Base-by-base conservation (phyloP, 331 rosid genomes). In the Quercus tomentella region DNA sequence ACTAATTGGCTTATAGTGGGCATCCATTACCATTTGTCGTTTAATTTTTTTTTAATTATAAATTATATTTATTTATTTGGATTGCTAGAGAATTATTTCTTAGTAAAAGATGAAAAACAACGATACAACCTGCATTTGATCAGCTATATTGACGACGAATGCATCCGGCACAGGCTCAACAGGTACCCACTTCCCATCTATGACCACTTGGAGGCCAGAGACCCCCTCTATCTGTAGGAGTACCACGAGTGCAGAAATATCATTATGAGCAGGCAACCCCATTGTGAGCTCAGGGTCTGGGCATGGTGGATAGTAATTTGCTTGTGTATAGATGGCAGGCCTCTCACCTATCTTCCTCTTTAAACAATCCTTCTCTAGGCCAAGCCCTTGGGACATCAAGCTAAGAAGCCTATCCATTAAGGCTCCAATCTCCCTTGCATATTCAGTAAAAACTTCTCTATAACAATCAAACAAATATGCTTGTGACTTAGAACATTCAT, bases 221-320 rank as follows among this genome's bases (percentile, higher is more conserved):
- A 81, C 82, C 11, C 78, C 83, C 33, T 87, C 71, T 16, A 60
- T 57, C 22, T 80, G 82, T 54, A 62, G 68, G 2, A 82, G 76
- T 5, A 82, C 41, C 5, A 84, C 82, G 65, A 85, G 80, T 7
- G 83, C 80, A 28, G 57, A 71, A 45, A 76, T 70, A 76, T 84
- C 83, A 18, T 33, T 81, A 65, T 84, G 85, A 21, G 22, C 75
- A 74, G 62, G 56, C 22, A 84, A 51, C 3, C 88, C 88, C 30
- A 84, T 63, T 16, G 90, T 84, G 26, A 82, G 77, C 60, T 84
- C 86, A 26, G 88, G 90, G 37, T 76, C 81, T 7, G 86, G 83
- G 67, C 86, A 82, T 56, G 82, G 80, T 15, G 90, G 87, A n/a
- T 83, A 73, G 82, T 67, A 83, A 80, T 83, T 80, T 28, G 81